These are phyloP conservation scores for Scheffersomyces stipitis DNA, from an alignment of 805 yeast species.

Conservation along the genomic window DNA sequence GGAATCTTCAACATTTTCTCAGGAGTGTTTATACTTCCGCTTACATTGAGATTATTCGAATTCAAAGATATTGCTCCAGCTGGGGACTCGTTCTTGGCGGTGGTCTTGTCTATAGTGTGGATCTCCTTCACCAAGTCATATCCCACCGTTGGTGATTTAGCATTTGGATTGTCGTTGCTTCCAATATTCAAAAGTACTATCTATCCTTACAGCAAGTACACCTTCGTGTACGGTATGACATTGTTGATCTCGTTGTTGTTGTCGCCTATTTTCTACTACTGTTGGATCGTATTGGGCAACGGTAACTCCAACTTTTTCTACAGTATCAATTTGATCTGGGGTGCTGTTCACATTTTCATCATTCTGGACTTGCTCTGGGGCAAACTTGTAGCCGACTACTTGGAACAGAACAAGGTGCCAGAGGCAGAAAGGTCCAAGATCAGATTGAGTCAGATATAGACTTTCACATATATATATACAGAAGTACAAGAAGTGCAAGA, in stretches of 20 bases:
- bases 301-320: conserved; percentile 97
- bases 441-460: conserved; percentile 51
- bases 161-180: conserved; percentile 36
- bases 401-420: conserved; percentile 40
- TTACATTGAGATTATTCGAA: conserved; percentile 63
- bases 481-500: not conserved
- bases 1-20: conserved; percentile 80
- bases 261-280: conserved; percentile 85
- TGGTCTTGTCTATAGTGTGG: conserved; percentile 41
- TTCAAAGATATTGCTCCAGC: conserved; percentile 6
- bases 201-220: conserved; percentile 45
- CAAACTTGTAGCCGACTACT: conserved; percentile 64
- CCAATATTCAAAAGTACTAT: conserved; percentile 47
- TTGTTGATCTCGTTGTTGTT: conserved; percentile 56
- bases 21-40: conserved; percentile 66
- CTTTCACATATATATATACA: not conserved
- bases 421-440: conserved; percentile 23
- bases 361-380: conserved; percentile 84
- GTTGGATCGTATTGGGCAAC: conserved; percentile 92
- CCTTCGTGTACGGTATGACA: conserved; percentile 48
- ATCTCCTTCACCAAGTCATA: conserved; percentile 73
- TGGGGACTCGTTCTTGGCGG: conserved; percentile 61
- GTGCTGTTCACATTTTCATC: conserved; percentile 64
- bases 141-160: conserved; percentile 81
- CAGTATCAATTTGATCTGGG: conserved; percentile 84